Evolutionary conservation across 805 yeast species (phyloP), one percentile per base, ranked within the genome.

Genomic region (Komagataella pastoris): DNA sequence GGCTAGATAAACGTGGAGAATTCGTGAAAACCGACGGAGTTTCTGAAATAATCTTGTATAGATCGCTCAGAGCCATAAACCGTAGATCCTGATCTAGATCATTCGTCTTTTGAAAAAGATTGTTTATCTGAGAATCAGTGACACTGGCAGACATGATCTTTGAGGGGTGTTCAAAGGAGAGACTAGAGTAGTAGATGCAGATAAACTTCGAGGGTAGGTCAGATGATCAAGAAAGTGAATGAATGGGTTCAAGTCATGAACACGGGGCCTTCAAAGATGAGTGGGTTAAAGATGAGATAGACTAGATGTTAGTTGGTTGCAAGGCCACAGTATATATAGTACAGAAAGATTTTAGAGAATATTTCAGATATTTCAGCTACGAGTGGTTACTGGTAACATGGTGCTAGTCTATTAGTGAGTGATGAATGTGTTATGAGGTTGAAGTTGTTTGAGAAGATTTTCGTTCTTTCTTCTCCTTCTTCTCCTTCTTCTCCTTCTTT

Each of bases 51-150:
- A 50, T 49, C 59, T 76, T 76, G 57, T 75, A 78, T 58, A 86
- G 72, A 60, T 88, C 96, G 57, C 77, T 84, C 52, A 88, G 68
- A 2, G 90, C 95, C 96, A 88, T 88, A 67, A 81, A 88, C 62
- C 96, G 70, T 57, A 85, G 68, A 61, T 88, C 96, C 3, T 93
- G 85, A 58, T 88, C 96, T 2, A 81, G 82, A 56, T 82, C 86
- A 46, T 69, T 69, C 12, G 81, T 77, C 56, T 73, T 72, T 45
- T 44, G 24, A 47, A 46, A 24, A 12, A 48, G 49, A 30, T 47
- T 46, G 45, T 44, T 46, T 19, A 30, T 46, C 40, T 30, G 40
- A 30, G 40, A 30, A 2, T 30, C 40, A 30, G 40, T 7, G 40
- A 30, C 40, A 30, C 40, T 30, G n/a, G 40, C 40, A 14, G 40